Evolutionary conservation across 1,284 basidiomycete species (phyloP).

Genomic region (Chondrostereum purpureum): DNA sequence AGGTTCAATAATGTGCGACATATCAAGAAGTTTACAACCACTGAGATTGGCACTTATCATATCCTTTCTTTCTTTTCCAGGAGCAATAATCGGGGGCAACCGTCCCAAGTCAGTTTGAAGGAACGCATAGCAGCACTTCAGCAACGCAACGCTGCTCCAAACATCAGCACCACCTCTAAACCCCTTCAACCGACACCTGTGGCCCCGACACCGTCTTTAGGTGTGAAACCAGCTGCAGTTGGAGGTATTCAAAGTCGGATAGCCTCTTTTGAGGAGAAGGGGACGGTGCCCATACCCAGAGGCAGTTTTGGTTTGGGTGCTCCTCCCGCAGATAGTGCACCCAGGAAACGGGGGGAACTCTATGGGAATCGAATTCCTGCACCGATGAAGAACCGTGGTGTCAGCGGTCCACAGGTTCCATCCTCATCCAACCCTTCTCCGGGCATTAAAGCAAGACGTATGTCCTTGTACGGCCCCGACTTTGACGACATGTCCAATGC

Average conservation of each 20-base stretch:
- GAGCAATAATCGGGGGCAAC: not conserved
- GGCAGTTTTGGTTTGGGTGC: conserved; percentile 68
- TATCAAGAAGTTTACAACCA: not conserved
- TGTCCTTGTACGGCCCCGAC: not conserved
- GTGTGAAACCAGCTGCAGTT: conserved; percentile 12
- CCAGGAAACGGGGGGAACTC: conserved; percentile 48
- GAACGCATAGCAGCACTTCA: conserved; percentile 72
- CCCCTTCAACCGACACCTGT: conserved; percentile 25
- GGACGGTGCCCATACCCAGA: conserved; percentile 65
- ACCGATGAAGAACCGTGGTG: conserved; percentile 22
- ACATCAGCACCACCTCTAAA: conserved; percentile 23
- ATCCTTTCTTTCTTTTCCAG: not conserved
- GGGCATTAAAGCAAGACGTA: not conserved
- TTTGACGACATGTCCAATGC: not conserved
- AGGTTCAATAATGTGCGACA: no score
- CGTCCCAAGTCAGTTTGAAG: conserved; percentile 53
- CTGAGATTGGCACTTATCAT: not conserved
- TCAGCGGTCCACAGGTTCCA: not conserved
- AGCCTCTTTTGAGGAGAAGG: conserved; percentile 70
- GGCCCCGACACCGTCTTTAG: conserved; percentile 17
- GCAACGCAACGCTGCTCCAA: conserved; percentile 41
- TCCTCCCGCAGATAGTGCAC: conserved; percentile 43
- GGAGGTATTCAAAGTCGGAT: conserved; percentile 62
- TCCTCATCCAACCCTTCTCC: not conserved
- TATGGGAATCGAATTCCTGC: conserved; percentile 66